These are phyloP conservation scores for Sphagnum contortum DNA, from an alignment of 225 moss, liverwort and hornwort species.

Conservation along the genomic window DNA sequence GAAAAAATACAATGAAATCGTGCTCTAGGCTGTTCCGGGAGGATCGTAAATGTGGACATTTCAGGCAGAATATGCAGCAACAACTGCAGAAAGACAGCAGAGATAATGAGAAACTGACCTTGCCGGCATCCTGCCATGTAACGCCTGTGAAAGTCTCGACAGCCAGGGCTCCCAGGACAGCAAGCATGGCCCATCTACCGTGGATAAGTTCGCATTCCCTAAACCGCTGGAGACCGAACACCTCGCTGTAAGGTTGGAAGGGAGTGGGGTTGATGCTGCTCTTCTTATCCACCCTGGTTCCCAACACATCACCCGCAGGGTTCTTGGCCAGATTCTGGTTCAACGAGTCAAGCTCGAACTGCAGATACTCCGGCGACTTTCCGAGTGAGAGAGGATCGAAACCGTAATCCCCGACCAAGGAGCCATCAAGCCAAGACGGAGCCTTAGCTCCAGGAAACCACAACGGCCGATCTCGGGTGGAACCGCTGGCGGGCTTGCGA, in stretches of 20 bases:
- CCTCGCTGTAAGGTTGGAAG: constrained; percentile 99
- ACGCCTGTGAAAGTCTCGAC: constrained; percentile 92
- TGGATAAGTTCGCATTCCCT: constrained; percentile 99
- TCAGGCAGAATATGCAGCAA: too few species aligned
- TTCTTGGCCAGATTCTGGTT: constrained; percentile 98
- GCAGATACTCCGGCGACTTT: constrained; percentile 95
- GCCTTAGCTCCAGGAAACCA: constrained; percentile 95
- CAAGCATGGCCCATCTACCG: constrained; percentile 97
- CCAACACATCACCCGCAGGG: constrained; percentile 65
- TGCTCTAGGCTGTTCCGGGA: too few species aligned
- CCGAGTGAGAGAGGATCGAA: constrained; percentile 79
- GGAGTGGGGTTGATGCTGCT: constrained; percentile 74
- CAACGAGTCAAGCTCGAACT: constrained; percentile 82
- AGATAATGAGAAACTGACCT: constrained; percentile 26
- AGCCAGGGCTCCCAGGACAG: constrained; percentile 73
- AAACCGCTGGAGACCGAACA: constrained; percentile 96
- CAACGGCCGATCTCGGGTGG: constrained; percentile 44
- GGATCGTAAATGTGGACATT: too few species aligned
- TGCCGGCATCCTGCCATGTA: constrained; percentile 98
- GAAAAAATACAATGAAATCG: too few species aligned
- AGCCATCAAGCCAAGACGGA: constrained; percentile 83
- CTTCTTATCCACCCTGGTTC: constrained; percentile 87
- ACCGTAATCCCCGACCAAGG: constrained; percentile 79
- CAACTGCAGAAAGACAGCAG: too few species aligned
- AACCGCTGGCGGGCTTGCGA: constrained; percentile 16